Conservation (phyloP, 257 asterid species). For the Solanum peruvianum region DNA sequence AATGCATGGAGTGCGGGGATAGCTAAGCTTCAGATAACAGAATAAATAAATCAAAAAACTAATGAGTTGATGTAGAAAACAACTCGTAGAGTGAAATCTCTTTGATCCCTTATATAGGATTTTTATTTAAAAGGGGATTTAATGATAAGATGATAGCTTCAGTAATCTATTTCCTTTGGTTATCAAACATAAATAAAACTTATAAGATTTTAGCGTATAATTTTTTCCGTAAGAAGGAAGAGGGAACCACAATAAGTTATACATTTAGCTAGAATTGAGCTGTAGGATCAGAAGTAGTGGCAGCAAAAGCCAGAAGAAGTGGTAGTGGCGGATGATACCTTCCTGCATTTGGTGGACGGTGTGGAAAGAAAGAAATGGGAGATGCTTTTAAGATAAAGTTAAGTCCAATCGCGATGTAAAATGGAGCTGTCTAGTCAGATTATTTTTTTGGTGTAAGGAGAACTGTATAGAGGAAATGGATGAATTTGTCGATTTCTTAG, state of each 20-base stretch:
- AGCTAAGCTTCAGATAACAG: conserved; percentile 57
- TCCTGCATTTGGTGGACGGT: too few species aligned
- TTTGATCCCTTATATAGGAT: background rate
- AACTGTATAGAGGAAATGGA: too few species aligned
- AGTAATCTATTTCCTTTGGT: background rate
- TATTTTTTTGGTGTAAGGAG: too few species aligned
- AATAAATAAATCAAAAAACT: background rate
- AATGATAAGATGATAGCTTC: background rate
- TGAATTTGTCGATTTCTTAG: too few species aligned
- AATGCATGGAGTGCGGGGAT: conserved; percentile 76
- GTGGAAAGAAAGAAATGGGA: too few species aligned
- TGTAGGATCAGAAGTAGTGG: too few species aligned
- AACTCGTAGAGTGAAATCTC: background rate
- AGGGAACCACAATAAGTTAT: background rate
- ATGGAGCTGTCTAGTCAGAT: too few species aligned
- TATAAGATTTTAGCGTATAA: background rate
- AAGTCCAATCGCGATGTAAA: too few species aligned
- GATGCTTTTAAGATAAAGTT: too few species aligned
- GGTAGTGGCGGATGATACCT: too few species aligned
- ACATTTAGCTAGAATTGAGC: background rate
- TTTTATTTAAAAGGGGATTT: background rate
- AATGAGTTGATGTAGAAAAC: background rate
- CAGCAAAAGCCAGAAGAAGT: too few species aligned
- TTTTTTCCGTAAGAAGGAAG: background rate
- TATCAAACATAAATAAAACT: background rate